Conservation (phyloP, 495 filamentous ascomycete species). For the Lophium mytilinum region DNA sequence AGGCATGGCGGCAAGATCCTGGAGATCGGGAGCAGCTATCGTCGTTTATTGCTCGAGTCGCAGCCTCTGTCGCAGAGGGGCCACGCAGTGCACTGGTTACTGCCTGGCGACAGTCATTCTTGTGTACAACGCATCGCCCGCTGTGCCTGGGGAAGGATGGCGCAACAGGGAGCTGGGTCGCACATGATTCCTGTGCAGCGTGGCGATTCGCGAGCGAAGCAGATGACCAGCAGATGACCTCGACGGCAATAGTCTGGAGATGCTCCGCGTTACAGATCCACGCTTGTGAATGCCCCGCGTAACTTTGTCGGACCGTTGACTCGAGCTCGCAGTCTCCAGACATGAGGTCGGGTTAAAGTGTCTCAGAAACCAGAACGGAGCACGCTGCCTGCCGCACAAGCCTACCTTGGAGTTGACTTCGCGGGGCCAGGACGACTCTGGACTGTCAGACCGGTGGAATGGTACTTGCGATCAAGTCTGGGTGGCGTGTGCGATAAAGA, state of each 20-base stretch:
- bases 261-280: slow-evolving; percentile 11
- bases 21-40: slow-evolving; percentile 18
- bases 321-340: background rate
- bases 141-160: slow-evolving; percentile 12
- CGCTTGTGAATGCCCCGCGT: background rate
- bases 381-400: background rate
- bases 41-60: slow-evolving; percentile 2
- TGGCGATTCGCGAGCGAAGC: slow-evolving; percentile 17
- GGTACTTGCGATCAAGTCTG: too few relatives aligned
- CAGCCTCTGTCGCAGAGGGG: background rate
- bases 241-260: slow-evolving; percentile 16
- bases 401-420: background rate
- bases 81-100: slow-evolving; percentile 11
- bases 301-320: background rate
- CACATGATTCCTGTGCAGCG: slow-evolving; percentile 24
- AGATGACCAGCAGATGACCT: slow-evolving; percentile 21
- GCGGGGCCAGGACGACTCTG: too few relatives aligned
- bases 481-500: too few relatives aligned
- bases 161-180: slow-evolving; percentile 9
- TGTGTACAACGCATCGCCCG: slow-evolving; percentile 29
- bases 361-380: slow-evolving; percentile 1
- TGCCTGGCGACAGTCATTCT: slow-evolving; percentile 16
- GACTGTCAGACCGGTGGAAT: too few relatives aligned
- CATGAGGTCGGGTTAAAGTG: slow-evolving; percentile 12
- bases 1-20: slow-evolving; percentile 3